Base-by-base conservation (phyloP, 2,329 filamentous ascomycete genomes). In the Knufia petricola region DNA sequence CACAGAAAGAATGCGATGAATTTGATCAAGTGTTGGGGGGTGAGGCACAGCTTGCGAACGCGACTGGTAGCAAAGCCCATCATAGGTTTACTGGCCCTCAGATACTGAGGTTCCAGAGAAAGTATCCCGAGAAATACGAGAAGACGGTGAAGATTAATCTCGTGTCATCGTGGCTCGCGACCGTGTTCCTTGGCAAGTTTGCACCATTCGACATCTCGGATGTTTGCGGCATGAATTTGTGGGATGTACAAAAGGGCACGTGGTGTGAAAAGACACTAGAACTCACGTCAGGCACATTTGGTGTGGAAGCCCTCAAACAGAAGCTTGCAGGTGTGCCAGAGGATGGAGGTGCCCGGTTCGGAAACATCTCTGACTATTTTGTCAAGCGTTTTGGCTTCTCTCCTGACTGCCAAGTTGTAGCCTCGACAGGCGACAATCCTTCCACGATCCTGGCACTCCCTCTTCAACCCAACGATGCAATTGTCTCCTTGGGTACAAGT, bases 41-140 rank as follows among this genome's bases (percentile, higher is more conserved):
- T 4, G 72, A 78, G 2, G 75, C 83, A 59, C 74, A 75, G 53
- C 69, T 98, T 58, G 92, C 92, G 0, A 68, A 83, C 46, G 79
- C 78, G 17, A 95, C 92, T 8, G 92, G 92, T 24, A 95, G 90
- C 64, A 84, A 88, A 57, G 92, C 92, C 2, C 92, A 98, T 69
- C 92, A 96, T 70, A 84, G 92, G 53, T 98, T 98, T 71, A 96
- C 90, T 21, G 92, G 92, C n/a, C 85, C 87, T 2, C 92, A 98
- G 66, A 96, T 98, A 60, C 78, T 95, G 66, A 80, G 89, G 10
- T 88, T 95, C 64, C 82, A 84, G 57, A 77, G 80, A 49, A 85
- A 85, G 55, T 78, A 89, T 55, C 87, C 90, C 1, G 77, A 85
- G 3, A 83, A 87, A 57, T 96, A 96, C 67, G 74, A 77, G 52